These are phyloP conservation scores for Hibiscus trionum DNA, from an alignment of 345 rosid species.

Conservation along the genomic window DNA sequence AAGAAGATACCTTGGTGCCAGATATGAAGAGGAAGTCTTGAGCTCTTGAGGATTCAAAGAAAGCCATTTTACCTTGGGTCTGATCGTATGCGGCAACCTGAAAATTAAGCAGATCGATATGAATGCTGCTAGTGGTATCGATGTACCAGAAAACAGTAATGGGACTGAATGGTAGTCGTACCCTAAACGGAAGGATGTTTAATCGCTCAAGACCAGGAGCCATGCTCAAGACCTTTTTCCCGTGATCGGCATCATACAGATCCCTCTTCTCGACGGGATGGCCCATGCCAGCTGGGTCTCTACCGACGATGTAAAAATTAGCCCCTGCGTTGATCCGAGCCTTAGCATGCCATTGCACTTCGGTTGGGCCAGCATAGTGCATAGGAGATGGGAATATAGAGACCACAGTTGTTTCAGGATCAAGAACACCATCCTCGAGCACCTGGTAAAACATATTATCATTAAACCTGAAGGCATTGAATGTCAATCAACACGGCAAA, in stretches of 20 bases:
- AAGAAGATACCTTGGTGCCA: slow-evolving; percentile 71
- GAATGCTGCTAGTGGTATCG: neutral
- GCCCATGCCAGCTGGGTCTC: slow-evolving; percentile 99
- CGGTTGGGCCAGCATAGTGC: slow-evolving; percentile 99
- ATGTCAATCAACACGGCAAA: neutral
- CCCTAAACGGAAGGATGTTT: slow-evolving; percentile 94
- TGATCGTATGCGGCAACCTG: slow-evolving; percentile 98
- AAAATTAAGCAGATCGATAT: neutral
- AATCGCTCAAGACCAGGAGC: slow-evolving; percentile 97
- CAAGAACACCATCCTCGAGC: slow-evolving; percentile 94
- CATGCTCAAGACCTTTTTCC: slow-evolving; percentile 94
- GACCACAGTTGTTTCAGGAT: slow-evolving; percentile 95
- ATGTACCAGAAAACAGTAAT: neutral
- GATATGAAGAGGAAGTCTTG: slow-evolving; percentile 92
- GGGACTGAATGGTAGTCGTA: slow-evolving; percentile 16
- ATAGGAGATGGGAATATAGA: slow-evolving; percentile 98
- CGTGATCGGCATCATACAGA: slow-evolving; percentile 95
- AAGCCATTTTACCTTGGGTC: slow-evolving; percentile 95
- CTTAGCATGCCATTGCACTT: slow-evolving; percentile 99
- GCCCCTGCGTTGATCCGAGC: slow-evolving; percentile 98
- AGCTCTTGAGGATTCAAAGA: slow-evolving; percentile 87
- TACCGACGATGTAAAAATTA: slow-evolving; percentile 93
- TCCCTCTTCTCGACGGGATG: slow-evolving; percentile 95
- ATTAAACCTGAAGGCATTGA: neutral
- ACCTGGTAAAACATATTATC: slow-evolving; percentile 39